phyloP scores from a whole-genome alignment of 1,284 basidiomycete genomes.

The Prillingera fragicola region DNA sequence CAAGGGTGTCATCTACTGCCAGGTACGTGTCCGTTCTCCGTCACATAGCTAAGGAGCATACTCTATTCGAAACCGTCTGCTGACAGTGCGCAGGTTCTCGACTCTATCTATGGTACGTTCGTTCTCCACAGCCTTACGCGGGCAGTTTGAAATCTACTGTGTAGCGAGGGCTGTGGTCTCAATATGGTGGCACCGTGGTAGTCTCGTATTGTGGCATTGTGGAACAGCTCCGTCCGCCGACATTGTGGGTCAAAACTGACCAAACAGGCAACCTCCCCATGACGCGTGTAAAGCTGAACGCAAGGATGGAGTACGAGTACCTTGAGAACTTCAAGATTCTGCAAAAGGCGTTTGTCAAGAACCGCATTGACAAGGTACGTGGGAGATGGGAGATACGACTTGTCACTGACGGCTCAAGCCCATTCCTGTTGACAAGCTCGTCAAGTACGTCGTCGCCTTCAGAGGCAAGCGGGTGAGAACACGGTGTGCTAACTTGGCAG shows the following conservation, averaged over 20 bases:
- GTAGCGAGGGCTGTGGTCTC: not conserved
- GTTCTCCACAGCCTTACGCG: not conserved
- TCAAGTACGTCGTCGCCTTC: conserved; percentile 61
- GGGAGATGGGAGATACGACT: not conserved
- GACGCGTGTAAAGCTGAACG: conserved; percentile 82
- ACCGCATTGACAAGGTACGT: conserved; percentile 87
- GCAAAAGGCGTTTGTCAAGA: conserved; percentile 77
- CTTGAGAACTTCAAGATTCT: conserved; percentile 92
- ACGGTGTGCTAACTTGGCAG: conserved; percentile 11
- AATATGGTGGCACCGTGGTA: too few relatives aligned
- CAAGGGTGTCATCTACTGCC: conserved; percentile 81
- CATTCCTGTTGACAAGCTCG: conserved; percentile 84
- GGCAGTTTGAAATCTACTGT: not conserved
- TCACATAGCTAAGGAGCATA: too few relatives aligned
- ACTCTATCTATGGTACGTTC: conserved; percentile 77
- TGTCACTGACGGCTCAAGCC: conserved; percentile 55
- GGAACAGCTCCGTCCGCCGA: not conserved
- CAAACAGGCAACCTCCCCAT: conserved; percentile 73
- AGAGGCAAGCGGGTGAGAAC: not conserved
- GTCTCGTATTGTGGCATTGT: too few relatives aligned
- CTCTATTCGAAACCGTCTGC: too few relatives aligned
- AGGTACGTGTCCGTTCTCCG: conserved; percentile 53
- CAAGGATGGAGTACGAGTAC: conserved; percentile 93
- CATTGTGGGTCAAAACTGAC: not conserved
- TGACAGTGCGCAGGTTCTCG: conserved; percentile 57